These are phyloP conservation scores for Mrakia hoshinonis DNA, from an alignment of 768 basidiomycete species.

Conservation along the genomic window DNA sequence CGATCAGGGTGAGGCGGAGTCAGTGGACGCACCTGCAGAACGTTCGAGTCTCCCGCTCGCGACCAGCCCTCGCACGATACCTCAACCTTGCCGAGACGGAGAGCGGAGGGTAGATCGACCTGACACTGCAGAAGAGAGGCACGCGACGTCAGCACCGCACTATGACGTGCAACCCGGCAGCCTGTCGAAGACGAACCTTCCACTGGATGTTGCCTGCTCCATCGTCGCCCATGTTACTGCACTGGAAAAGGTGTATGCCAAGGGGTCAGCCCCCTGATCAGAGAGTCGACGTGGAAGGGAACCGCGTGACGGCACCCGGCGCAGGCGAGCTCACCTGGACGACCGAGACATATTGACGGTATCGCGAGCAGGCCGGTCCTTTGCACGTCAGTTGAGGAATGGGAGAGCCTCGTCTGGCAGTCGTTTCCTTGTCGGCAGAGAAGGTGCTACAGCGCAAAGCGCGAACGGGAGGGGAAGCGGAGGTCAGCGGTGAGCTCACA, in stretches of 20 bases:
- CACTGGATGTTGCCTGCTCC: conserved; percentile 73
- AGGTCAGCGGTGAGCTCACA: conserved; percentile 57
- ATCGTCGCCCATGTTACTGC: conserved; percentile 65
- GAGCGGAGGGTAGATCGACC: conserved; percentile 71
- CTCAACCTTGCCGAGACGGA: conserved; percentile 71
- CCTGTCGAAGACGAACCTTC: conserved; percentile 51
- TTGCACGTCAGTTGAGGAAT: conserved; percentile 63
- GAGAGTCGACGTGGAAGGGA: conserved; percentile 6
- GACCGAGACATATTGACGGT: conserved; percentile 60
- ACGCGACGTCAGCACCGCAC: background rate
- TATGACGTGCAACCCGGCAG: background rate
- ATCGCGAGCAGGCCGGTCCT: conserved; percentile 66
- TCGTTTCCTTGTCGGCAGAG: background rate
- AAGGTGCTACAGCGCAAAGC: background rate
- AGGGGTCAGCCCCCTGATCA: background rate
- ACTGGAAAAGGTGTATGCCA: conserved; percentile 37
- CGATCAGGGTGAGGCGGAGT: conserved; percentile 9
- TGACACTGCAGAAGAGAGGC: conserved; percentile 56
- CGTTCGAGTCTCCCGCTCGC: conserved; percentile 67
- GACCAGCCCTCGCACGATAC: conserved; percentile 89
- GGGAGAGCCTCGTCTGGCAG: conserved; percentile 2
- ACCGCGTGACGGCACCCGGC: background rate
- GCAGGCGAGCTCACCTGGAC: conserved; percentile 46
- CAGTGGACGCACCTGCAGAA: conserved; percentile 59
- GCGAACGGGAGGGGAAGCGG: conserved; percentile 45